Conservation (phyloP, 2,329 filamentous ascomycete species). For the Penicillium sp. region DNA sequence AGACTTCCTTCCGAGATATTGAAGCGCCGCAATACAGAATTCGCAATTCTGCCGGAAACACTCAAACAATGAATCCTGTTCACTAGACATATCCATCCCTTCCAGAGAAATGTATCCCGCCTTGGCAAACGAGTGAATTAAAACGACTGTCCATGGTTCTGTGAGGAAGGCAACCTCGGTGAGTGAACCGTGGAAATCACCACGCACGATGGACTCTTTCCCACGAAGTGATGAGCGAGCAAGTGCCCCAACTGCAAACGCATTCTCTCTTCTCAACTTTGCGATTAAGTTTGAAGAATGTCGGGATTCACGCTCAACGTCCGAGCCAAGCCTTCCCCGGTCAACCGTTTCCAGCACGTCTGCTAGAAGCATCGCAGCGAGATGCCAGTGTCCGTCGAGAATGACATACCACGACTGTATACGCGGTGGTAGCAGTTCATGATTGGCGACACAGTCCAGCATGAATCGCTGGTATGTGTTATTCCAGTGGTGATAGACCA, state of each 20-base stretch:
- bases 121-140: constrained; percentile 61
- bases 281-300: constrained; percentile 43
- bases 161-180: constrained; percentile 63
- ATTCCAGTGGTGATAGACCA: constrained; percentile 64
- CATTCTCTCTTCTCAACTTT: constrained; percentile 53
- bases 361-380: constrained; percentile 61
- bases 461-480: constrained; percentile 59
- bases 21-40: constrained; percentile 60
- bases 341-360: constrained; percentile 62
- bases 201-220: constrained; percentile 15
- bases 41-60: constrained; percentile 43
- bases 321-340: constrained; percentile 30
- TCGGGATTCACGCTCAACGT: constrained; percentile 34
- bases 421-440: constrained; percentile 57
- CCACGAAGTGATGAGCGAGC: constrained; percentile 55
- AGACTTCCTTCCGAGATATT: constrained; percentile 62
- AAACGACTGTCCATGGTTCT: constrained; percentile 65
- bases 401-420: constrained; percentile 67
- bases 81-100: constrained; percentile 2
- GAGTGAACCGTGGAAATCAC: constrained; percentile 59
- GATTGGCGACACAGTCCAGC: constrained; percentile 57
- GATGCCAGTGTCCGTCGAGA: constrained; percentile 64
- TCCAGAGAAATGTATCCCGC: constrained; percentile 53
- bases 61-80: constrained; percentile 11
- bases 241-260: constrained; percentile 56